phyloP scores from a whole-genome alignment of 352 stramenopile species.

The Phytopythium kandeliae region DNA sequence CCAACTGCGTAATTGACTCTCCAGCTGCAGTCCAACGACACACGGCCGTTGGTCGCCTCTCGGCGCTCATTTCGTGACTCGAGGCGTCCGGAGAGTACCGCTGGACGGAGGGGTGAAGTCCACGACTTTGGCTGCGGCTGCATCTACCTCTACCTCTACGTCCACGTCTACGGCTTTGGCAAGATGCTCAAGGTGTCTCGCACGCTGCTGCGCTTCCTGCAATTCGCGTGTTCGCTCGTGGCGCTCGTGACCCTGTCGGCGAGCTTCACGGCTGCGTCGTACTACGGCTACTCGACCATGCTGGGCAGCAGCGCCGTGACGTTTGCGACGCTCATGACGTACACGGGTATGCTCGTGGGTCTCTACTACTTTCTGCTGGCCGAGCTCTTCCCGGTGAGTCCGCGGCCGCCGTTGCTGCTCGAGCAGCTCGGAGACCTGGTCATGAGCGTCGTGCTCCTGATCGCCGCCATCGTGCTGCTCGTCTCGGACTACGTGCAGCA shows the following conservation, averaged over 20 bases:
- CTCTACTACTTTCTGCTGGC: conserved; percentile 49
- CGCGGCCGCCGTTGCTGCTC: conserved; percentile 30
- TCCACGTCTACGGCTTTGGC: too few relatives aligned
- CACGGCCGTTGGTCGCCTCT: too few relatives aligned
- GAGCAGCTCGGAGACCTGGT: conserved; percentile 52
- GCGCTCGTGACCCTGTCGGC: conserved; percentile 54
- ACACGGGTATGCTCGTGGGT: conserved; percentile 59
- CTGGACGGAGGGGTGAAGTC: too few relatives aligned
- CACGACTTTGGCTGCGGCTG: too few relatives aligned
- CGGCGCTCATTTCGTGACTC: too few relatives aligned
- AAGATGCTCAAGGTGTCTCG: conserved; percentile 23
- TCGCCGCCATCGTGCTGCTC: conserved; percentile 64
- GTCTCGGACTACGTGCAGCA: conserved; percentile 59
- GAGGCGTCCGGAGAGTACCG: too few relatives aligned
- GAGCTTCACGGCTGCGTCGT: conserved; percentile 51
- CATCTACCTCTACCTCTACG: too few relatives aligned
- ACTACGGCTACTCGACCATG: conserved; percentile 72
- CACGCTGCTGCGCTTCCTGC: conserved; percentile 48
- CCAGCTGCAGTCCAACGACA: too few relatives aligned
- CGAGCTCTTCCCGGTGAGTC: conserved; percentile 30
- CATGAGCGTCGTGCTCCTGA: conserved; percentile 42
- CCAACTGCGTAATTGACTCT: too few relatives aligned
- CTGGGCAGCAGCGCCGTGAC: conserved; percentile 49
- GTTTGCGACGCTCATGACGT: conserved; percentile 54
- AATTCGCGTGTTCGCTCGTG: conserved; percentile 51